Conservation (phyloP, 495 filamentous ascomycete genomes). For the Xanthoparmelia taractica region DNA sequence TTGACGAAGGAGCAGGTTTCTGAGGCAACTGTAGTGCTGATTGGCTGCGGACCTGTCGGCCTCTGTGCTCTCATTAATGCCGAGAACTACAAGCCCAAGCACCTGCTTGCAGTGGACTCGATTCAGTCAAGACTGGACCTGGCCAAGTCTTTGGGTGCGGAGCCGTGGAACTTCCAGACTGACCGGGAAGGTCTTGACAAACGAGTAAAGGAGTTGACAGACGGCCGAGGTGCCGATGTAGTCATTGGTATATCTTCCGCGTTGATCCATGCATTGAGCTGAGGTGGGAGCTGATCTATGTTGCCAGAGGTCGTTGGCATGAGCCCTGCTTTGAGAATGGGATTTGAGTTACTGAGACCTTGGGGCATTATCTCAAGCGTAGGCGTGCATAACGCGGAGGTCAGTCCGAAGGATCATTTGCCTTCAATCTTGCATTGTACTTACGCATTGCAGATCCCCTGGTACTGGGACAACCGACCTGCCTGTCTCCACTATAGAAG, state of each 20-base stretch:
- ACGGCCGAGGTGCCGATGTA: conserved; percentile 80
- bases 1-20: conserved; percentile 53
- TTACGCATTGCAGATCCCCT: conserved; percentile 57
- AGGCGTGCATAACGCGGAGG: conserved; percentile 87
- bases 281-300: not conserved
- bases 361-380: conserved; percentile 75
- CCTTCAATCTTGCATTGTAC: conserved; percentile 16
- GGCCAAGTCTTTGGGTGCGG: conserved; percentile 70
- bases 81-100: conserved; percentile 68
- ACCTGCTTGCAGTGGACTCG: conserved; percentile 80
- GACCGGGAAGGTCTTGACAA: conserved; percentile 60
- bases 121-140: conserved; percentile 69
- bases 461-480: conserved; percentile 28
- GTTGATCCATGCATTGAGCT: not conserved
- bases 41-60: conserved; percentile 86
- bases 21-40: conserved; percentile 67
- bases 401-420: conserved; percentile 30
- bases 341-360: conserved; percentile 77
- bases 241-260: conserved; percentile 45
- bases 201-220: conserved; percentile 68
- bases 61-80: conserved; percentile 83
- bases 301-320: conserved; percentile 71
- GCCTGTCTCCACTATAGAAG: not conserved
- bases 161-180: conserved; percentile 72
- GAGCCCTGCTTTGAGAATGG: conserved; percentile 72